phyloP scores from a whole-genome alignment of 139 green algal genomes.

The Tetraselmis striata region DNA sequence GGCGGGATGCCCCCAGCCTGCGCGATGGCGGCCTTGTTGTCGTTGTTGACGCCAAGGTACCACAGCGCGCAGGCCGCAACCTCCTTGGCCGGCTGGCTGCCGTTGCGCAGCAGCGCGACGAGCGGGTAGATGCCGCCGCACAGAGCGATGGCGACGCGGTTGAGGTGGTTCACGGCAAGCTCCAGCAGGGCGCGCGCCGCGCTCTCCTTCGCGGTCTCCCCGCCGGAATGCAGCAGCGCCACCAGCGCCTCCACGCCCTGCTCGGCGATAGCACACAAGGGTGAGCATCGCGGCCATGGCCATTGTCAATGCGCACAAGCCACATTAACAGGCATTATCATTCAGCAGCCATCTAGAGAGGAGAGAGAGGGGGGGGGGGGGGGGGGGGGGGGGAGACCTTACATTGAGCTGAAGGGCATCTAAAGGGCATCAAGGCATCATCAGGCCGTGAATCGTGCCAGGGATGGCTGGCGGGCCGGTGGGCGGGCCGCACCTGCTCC shows the following conservation, averaged over 20 bases:
- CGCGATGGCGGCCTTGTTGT: slow-evolving; percentile 24
- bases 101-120: slow-evolving; percentile 12
- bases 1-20: slow-evolving; percentile 15
- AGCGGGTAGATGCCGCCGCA: slow-evolving; percentile 11
- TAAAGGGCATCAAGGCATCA: no score
- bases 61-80: slow-evolving; percentile 12
- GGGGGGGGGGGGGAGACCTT: no score
- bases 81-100: slow-evolving; percentile 17
- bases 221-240: slow-evolving; percentile 5
- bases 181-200: slow-evolving; percentile 15
- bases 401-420: no score
- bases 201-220: slow-evolving; percentile 7
- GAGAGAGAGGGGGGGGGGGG: no score
- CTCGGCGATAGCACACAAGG: no score
- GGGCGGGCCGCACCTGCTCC: slow-evolving; percentile 1
- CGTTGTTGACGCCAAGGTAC: slow-evolving; percentile 17
- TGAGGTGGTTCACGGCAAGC: slow-evolving; percentile 4
- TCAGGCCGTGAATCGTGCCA: slow-evolving; percentile 1
- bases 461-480: slow-evolving; percentile 8
- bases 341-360: no score
- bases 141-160: slow-evolving; percentile 7
- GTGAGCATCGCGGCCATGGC: no score
- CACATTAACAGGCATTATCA: no score
- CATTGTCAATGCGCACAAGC: no score
- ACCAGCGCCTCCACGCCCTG: slow-evolving; percentile 14